A percentile compares a stretch with the other conserved stretches of the same genome.
phyloP scores from a whole-genome alignment of 495 filamentous ascomycete species.

The Cercophora samala region DNA sequence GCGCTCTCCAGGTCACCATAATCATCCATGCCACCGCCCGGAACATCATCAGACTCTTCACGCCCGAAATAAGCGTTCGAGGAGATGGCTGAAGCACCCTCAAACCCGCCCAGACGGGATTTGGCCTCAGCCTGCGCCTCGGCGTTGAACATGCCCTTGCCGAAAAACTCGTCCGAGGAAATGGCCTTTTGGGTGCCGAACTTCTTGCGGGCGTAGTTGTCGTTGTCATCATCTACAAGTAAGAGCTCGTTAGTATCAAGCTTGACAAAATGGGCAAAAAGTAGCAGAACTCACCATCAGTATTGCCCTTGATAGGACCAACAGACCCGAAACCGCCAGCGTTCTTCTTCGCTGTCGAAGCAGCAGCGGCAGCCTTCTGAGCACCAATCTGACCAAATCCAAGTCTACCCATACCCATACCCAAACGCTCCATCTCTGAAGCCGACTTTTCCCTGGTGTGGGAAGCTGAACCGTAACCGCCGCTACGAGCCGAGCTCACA shows the following conservation, averaged over 20 bases:
- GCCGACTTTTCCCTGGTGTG: constrained; percentile 56
- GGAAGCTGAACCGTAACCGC: constrained; percentile 58
- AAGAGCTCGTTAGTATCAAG: not conserved
- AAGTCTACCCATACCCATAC: constrained; percentile 82
- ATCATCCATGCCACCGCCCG: constrained; percentile 47
- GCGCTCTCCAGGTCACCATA: constrained; percentile 89
- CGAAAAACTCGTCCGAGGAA: constrained; percentile 97
- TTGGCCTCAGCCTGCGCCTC: constrained; percentile 80
- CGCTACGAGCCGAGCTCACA: constrained; percentile 57
- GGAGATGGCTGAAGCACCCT: constrained; percentile 87
- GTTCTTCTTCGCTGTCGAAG: constrained; percentile 56
- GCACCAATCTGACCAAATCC: constrained; percentile 87
- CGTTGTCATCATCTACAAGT: constrained; percentile 58
- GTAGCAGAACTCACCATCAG: constrained; percentile 58
- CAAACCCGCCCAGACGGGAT: constrained; percentile 80
- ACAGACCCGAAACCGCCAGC: constrained; percentile 85
- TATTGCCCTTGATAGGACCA: constrained; percentile 61
- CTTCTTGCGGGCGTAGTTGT: constrained; percentile 68
- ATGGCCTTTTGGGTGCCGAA: constrained; percentile 95
- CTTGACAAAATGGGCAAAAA: not conserved
- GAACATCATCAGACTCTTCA: constrained; percentile 66
- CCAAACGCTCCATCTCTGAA: constrained; percentile 80
- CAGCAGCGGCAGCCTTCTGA: constrained; percentile 53
- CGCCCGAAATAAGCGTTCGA: constrained; percentile 96
- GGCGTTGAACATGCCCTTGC: constrained; percentile 81